Base-by-base conservation (phyloP, 768 basidiomycete species). In the Lenzites betulinus region DNA sequence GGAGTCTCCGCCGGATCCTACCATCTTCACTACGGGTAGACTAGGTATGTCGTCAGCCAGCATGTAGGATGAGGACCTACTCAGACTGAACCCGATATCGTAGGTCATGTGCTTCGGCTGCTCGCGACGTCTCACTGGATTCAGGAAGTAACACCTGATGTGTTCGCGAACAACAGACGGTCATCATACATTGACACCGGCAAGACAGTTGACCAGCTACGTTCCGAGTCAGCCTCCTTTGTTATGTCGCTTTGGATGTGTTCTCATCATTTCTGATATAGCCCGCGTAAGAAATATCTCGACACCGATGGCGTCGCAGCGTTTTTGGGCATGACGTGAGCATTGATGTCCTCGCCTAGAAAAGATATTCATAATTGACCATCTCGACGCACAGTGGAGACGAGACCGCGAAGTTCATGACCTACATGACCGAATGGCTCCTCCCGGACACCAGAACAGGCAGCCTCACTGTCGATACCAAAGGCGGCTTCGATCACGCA, bases 91-190 rank as follows among this genome's bases (percentile, higher is more conserved):
- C n/a, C n/a, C n/a, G 3, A 5, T 13, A 12, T 33, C 9, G 23
- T 13, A 91, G 90, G 85, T 1, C 91, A 91, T 68, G 79, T 83
- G 33, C 79, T 93, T 44, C 84, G 91, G 41, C 77, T 91, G 30
- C 81, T 93, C 42, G 89, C 90, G 12, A 90, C 90, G 0, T 88
- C 90, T 66, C 90, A 92, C 70, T 81, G 92, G 54, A 75, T 90
- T 41, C 78, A 80, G 41, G 91, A 93, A 71, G 77, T 83, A 2
- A 76, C 80, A 9, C 90, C 89, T 3, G 81, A 92, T 66, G 83
- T 87, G 7, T 93, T 93, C 66, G 78, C 88, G 9, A 79, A 83
- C 56, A 93, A 88, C 67, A 80, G 90, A 35, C 78, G 89, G 58
- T 86, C 87, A 3, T 84, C 85, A 13, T 74, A 85, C 13, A 74